Evolutionary conservation across 495 filamentous ascomycete genomes (phyloP).

Genomic region (Hypoxylon perforatum): DNA sequence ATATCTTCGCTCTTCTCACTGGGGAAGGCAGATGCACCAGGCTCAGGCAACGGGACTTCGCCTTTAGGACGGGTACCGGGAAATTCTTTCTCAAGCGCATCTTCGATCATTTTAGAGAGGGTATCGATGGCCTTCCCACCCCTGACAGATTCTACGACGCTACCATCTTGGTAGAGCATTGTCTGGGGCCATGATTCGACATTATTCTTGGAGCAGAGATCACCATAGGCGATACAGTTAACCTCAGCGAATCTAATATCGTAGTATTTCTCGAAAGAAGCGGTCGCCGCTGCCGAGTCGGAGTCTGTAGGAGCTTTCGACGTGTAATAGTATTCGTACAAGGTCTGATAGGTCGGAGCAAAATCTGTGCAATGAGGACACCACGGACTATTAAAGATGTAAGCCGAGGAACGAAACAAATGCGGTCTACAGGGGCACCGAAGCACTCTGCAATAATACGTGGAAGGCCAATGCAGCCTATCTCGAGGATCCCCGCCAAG

Average conservation of each 20-base stretch:
- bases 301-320: slow-evolving; percentile 65
- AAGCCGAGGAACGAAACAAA: slow-evolving; percentile 13
- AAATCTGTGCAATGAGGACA: slow-evolving; percentile 84
- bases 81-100: slow-evolving; percentile 77
- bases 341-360: slow-evolving; percentile 88
- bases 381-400: slow-evolving; percentile 56
- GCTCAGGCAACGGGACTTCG: slow-evolving; percentile 53
- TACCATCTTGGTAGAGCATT: slow-evolving; percentile 84
- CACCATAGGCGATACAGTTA: slow-evolving; percentile 84
- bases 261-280: slow-evolving; percentile 74
- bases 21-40: slow-evolving; percentile 45
- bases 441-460: slow-evolving; percentile 5
- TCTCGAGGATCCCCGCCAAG: not conserved
- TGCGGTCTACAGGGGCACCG: not conserved
- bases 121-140: slow-evolving; percentile 70
- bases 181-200: slow-evolving; percentile 79
- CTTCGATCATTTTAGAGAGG: slow-evolving; percentile 78
- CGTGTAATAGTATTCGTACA: slow-evolving; percentile 97
- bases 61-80: slow-evolving; percentile 77
- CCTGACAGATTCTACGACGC: slow-evolving; percentile 67
- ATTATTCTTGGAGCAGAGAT: slow-evolving; percentile 73
- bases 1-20: slow-evolving; percentile 23
- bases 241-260: slow-evolving; percentile 88
- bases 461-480: slow-evolving; percentile 1
- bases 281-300: slow-evolving; percentile 31